These are phyloP conservation scores for Lepiota venenata DNA, from an alignment of 768 basidiomycete genomes.

Conservation along the genomic window DNA sequence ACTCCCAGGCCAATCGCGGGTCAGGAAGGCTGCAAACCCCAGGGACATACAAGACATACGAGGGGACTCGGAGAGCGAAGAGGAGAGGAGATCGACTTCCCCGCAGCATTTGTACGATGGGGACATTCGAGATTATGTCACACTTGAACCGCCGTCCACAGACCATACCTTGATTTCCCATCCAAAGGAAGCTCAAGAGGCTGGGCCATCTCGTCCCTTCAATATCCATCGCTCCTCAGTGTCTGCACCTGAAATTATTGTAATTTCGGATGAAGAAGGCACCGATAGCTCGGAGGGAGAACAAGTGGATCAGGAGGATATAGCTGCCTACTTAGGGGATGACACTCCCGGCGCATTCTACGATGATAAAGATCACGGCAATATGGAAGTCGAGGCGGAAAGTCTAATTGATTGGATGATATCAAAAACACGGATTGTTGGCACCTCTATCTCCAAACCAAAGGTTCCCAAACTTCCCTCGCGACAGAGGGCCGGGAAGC, in stretches of 20 bases:
- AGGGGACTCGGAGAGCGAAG: conserved; percentile 60
- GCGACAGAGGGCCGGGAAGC: conserved; percentile 18
- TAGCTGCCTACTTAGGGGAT: conserved; percentile 5
- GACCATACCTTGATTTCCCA: background rate
- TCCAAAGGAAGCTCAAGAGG: background rate
- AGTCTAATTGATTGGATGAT: conserved; percentile 73
- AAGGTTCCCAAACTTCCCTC: background rate
- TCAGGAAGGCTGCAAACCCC: conserved; percentile 29
- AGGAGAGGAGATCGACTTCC: conserved; percentile 13
- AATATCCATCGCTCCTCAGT: background rate
- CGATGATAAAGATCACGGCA: conserved; percentile 3
- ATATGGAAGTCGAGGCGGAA: conserved; percentile 32
- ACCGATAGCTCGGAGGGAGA: conserved; percentile 13
- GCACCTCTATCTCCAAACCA: conserved; percentile 8
- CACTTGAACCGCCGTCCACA: background rate
- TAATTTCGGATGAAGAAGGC: background rate
- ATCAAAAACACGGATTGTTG: conserved; percentile 34
- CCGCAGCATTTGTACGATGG: conserved; percentile 16
- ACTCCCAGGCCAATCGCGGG: conserved; percentile 50
- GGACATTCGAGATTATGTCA: conserved; percentile 5
- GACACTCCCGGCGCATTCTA: background rate
- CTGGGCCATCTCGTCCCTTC: background rate
- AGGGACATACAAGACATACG: conserved; percentile 38
- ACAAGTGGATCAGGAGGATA: conserved; percentile 8
- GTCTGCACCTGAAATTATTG: background rate